Percentiles rank a stretch among this genome's conserved stretches.
These are phyloP conservation scores for Clavariopsis aquatica DNA, from an alignment of 495 filamentous ascomycete species.

Conservation along the genomic window DNA sequence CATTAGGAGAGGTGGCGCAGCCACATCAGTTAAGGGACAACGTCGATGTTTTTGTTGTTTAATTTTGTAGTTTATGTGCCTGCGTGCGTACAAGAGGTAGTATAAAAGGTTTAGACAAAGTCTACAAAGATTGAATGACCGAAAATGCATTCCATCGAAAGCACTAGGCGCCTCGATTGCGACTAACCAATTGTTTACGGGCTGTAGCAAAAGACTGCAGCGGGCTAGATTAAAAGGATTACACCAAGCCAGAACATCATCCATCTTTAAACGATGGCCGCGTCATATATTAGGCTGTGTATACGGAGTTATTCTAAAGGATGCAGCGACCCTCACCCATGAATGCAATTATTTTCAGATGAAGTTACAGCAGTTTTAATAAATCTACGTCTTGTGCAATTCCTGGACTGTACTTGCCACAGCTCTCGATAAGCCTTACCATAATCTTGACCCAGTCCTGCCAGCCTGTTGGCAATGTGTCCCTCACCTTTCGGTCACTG, in stretches of 20 bases:
- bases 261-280: background rate
- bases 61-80: no score
- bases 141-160: no score
- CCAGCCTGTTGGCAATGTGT: constrained; percentile 33
- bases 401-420: constrained; percentile 25
- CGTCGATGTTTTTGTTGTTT: no score
- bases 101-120: no score
- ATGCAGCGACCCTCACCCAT: background rate
- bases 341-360: background rate
- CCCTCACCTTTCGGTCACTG: constrained; percentile 20
- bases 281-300: background rate
- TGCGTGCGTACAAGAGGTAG: no score
- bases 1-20: no score
- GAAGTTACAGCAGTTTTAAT: constrained; percentile 23
- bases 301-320: background rate
- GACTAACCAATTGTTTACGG: background rate
- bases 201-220: background rate
- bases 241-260: background rate
- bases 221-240: background rate
- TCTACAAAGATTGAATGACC: no score
- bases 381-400: constrained; percentile 35
- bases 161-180: no score
- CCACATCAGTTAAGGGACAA: no score
- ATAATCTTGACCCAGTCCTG: constrained; percentile 32
- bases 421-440: constrained; percentile 27